phyloP scores from a whole-genome alignment of 257 asterid species.

The Nicotiana sylvestris region DNA sequence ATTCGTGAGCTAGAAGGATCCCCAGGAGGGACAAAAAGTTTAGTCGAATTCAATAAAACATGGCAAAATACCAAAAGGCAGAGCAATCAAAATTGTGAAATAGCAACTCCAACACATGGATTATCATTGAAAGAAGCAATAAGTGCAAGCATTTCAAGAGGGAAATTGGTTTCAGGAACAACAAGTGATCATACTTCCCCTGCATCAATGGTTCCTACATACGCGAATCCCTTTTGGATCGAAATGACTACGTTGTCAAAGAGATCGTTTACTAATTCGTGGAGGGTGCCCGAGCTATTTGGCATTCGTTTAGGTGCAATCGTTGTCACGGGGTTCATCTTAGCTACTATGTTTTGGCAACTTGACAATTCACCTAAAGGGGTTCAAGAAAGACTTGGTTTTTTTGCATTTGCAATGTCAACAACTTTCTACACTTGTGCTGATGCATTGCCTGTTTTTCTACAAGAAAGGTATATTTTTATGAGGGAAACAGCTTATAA shows the following conservation, averaged over 20 bases:
- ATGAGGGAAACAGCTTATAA: slow-evolving; percentile 75
- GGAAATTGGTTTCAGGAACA: slow-evolving; percentile 67
- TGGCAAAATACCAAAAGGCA: slow-evolving; percentile 44
- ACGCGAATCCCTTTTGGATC: slow-evolving; percentile 60
- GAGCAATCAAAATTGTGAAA: background rate
- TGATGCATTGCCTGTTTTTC: slow-evolving; percentile 66
- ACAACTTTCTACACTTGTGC: slow-evolving; percentile 82
- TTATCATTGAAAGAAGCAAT: slow-evolving; percentile 61
- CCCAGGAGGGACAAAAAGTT: slow-evolving; percentile 55
- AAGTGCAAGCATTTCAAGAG: slow-evolving; percentile 64
- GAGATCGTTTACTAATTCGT: slow-evolving; percentile 51
- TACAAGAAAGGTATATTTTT: slow-evolving; percentile 69
- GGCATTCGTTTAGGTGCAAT: slow-evolving; percentile 46
- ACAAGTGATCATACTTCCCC: slow-evolving; percentile 18
- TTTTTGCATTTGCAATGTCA: slow-evolving; percentile 75
- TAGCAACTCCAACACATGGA: slow-evolving; percentile 9
- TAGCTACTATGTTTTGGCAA: slow-evolving; percentile 66
- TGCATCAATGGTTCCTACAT: slow-evolving; percentile 41
- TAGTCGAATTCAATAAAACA: slow-evolving; percentile 58
- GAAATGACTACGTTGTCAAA: slow-evolving; percentile 50
- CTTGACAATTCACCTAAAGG: slow-evolving; percentile 71
- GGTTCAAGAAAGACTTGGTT: slow-evolving; percentile 62
- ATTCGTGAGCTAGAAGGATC: slow-evolving; percentile 76
- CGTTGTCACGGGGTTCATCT: slow-evolving; percentile 60
- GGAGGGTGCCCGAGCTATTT: slow-evolving; percentile 70